A percentile compares a stretch with the other conserved stretches of the same genome.
Conservation (phyloP, 805 yeast genomes). For the Saccharomyces jurei region DNA sequence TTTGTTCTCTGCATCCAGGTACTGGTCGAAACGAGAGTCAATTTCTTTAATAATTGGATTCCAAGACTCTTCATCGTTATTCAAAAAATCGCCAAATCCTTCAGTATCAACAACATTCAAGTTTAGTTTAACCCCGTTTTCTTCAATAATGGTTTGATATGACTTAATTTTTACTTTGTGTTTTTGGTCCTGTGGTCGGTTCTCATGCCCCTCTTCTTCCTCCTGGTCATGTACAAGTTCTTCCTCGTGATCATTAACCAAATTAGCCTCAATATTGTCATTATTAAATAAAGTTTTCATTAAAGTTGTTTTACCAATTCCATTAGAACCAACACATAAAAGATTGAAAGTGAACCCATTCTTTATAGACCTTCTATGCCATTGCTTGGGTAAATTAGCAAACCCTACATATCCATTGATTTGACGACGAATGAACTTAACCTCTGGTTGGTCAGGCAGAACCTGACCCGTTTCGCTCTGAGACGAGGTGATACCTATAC, state of each 20-base stretch:
- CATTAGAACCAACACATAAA: slow-evolving; percentile 85
- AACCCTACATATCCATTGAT: slow-evolving; percentile 92
- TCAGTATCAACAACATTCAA: slow-evolving; percentile 83
- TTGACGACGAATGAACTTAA: slow-evolving; percentile 69
- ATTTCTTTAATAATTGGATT: slow-evolving; percentile 86
- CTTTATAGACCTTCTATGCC: slow-evolving; percentile 90
- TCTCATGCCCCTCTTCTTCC: slow-evolving; percentile 5
- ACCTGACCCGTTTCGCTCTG: slow-evolving; percentile 15
- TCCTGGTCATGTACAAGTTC: slow-evolving; percentile 2
- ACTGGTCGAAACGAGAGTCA: slow-evolving; percentile 75
- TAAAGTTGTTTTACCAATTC: slow-evolving; percentile 88
- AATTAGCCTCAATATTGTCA: slow-evolving; percentile 8
- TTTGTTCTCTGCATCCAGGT: slow-evolving; percentile 82
- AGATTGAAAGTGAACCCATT: slow-evolving; percentile 85
- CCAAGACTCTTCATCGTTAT: slow-evolving; percentile 67
- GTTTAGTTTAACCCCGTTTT: slow-evolving; percentile 82
- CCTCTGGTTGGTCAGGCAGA: slow-evolving; percentile 33
- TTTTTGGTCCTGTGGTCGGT: slow-evolving; percentile 4
- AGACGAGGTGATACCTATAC: not conserved
- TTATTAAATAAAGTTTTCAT: slow-evolving; percentile 78
- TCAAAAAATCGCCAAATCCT: slow-evolving; percentile 87
- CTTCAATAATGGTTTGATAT: slow-evolving; percentile 69
- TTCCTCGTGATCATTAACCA: slow-evolving; percentile 7
- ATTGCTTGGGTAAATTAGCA: slow-evolving; percentile 95
- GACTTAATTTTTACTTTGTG: slow-evolving; percentile 47